Evolutionary conservation across 1,284 basidiomycete genomes (phyloP), one percentile per base, ranked within the genome.

Genomic region (Ceraceosorus guamensis): DNA sequence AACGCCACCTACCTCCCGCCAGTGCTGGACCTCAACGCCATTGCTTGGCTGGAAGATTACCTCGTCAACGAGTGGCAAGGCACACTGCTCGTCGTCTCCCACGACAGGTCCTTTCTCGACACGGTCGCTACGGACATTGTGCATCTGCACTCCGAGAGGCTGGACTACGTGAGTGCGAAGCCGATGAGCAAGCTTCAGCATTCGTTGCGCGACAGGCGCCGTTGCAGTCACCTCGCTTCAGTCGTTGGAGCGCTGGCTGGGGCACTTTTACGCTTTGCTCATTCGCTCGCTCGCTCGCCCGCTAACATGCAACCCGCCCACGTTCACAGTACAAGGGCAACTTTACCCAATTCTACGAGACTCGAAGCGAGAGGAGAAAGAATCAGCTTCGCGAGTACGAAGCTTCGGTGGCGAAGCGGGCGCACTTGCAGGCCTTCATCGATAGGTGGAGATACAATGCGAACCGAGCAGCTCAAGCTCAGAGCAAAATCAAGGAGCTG

Each of bases 271-370:
- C 39, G n/a, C 39, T 52, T 50, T 46, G 24, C 39, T 30, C 46
- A 5, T 51, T 8, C 53, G 30, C 43, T n/a, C n/a, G n/a, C n/a
- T n/a, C n/a, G n/a, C n/a, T n/a, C n/a, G n/a, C n/a, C n/a, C n/a
- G n/a, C n/a, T n/a, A n/a, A n/a, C n/a, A n/a, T n/a, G n/a, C n/a
- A n/a, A n/a, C 39, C 52, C 5, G 43, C 31, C 37, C 31, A 34
- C 2, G 35, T 31, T 35, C 14, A 41, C 54, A 53, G 50, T 96
- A 97, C 83, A 93, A 87, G 68, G 95, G 92, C 67, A 97, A 98
- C 80, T 99, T 98, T 78, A 86, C 88, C 1, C 91, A 97, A 75
- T 98, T 99, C 82, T 97, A 99, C 77, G 92, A 93, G 3, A 99
- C 95, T 30, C 93, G 96, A 78, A 89, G 87, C 8, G 95, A 99